A percentile compares a stretch with the other conserved stretches of the same genome.
phyloP scores from a whole-genome alignment of 768 basidiomycete genomes.

The Hydnum rufescens region DNA sequence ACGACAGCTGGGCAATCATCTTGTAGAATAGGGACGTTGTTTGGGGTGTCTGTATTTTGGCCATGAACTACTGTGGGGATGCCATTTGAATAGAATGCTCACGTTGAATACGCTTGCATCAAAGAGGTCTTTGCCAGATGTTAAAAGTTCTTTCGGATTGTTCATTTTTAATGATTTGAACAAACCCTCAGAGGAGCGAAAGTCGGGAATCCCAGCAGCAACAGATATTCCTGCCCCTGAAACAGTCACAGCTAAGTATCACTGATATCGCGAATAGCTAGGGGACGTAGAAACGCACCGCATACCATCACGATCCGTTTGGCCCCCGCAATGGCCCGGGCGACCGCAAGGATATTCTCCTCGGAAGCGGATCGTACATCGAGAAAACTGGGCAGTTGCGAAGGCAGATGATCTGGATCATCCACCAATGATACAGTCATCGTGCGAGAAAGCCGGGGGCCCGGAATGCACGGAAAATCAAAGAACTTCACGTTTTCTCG shows the following conservation, averaged over 20 bases:
- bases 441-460: too few species aligned
- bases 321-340: constrained; percentile 44
- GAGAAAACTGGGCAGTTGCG: too few species aligned
- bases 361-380: too few species aligned
- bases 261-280: background rate
- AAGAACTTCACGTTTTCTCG: too few species aligned
- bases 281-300: constrained; percentile 30
- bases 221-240: constrained; percentile 79
- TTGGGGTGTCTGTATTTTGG: constrained; percentile 36
- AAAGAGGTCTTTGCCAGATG: constrained; percentile 72
- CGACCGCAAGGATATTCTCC: constrained; percentile 8
- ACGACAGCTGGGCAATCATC: constrained; percentile 72
- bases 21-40: constrained; percentile 65
- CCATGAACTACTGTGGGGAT: background rate
- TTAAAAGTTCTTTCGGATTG: constrained; percentile 49
- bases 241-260: background rate
- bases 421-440: too few species aligned
- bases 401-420: too few species aligned
- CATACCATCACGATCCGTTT: constrained; percentile 71
- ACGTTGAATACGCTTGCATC: constrained; percentile 82
- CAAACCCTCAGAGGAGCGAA: constrained; percentile 60
- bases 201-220: constrained; percentile 76
- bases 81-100: constrained; percentile 14
- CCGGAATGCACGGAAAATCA: too few species aligned
- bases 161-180: constrained; percentile 62